Evolutionary conservation across 176 grass and related monocot species (phyloP).

Genomic region (Oryza australiensis): DNA sequence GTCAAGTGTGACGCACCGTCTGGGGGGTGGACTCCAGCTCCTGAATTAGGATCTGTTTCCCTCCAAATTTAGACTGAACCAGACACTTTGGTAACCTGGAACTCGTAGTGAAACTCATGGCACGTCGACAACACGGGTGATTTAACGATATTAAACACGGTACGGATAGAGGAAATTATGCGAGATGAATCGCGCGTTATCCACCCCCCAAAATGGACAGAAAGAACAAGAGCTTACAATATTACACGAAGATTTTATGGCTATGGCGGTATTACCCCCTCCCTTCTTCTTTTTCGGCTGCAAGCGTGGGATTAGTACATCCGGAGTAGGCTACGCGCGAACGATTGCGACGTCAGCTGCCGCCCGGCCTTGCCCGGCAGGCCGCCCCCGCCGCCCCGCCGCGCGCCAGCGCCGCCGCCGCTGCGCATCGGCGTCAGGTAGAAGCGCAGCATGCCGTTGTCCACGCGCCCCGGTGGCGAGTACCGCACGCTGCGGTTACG

Average conservation of each 20-base stretch:
- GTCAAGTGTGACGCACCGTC: slow-evolving; percentile 2
- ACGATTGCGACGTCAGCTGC: slow-evolving; percentile 66
- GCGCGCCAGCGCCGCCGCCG: slow-evolving; percentile 29
- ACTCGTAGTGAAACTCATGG: not conserved
- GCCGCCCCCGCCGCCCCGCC: slow-evolving; percentile 27
- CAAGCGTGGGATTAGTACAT: slow-evolving; percentile 49
- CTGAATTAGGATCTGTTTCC: slow-evolving; percentile 19
- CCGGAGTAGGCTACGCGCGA: slow-evolving; percentile 78
- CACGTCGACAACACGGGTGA: slow-evolving; percentile 1
- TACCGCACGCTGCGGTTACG: slow-evolving; percentile 83
- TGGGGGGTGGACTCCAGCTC: not conserved
- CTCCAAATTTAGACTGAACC: not conserved
- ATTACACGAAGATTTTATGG: slow-evolving; percentile 42
- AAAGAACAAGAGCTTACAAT: slow-evolving; percentile 42
- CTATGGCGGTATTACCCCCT: not conserved
- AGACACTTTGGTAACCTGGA: not conserved
- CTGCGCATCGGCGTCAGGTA: slow-evolving; percentile 90
- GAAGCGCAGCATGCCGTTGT: slow-evolving; percentile 94
- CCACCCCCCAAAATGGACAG: slow-evolving; percentile 47
- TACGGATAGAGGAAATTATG: slow-evolving; percentile 27
- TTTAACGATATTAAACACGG: not conserved
- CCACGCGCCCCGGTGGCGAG: slow-evolving; percentile 73
- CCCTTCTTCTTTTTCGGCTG: not conserved
- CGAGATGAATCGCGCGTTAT: slow-evolving; percentile 54
- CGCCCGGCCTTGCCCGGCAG: slow-evolving; percentile 59